Evolutionary conservation across 2,329 filamentous ascomycete genomes (phyloP), one percentile per base, ranked within the genome.

Genomic region (Raffaelea arxii): DNA sequence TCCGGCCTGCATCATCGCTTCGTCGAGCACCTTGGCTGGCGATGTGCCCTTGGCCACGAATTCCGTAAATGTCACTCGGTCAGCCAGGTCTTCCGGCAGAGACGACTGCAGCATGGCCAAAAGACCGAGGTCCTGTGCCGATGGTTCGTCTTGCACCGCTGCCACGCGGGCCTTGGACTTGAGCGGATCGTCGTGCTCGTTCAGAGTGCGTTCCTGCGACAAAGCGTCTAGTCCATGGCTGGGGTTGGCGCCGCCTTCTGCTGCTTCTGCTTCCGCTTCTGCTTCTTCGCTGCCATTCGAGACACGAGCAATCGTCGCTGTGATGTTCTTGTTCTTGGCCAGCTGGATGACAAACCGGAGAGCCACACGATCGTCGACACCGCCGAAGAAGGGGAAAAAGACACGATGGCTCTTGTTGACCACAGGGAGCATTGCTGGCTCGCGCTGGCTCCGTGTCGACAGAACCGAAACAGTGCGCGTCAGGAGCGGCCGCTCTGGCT

Each of bases 381-480:
- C 86, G 18, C 91, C 90, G 49, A 95, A 82, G 65, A 88, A 97
- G 0, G 90, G 84, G 46, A 94, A 71, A 60, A 94, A 90, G 53
- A 97, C 75, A 59, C 91, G 88, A 59, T 94, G 88, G 30, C 78
- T 80, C 50, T 80, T 82, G 56, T 86, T 78, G 6, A 72, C 69
- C 5, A 81, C 72, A 1, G 83, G 78, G 1, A 74, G 67, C 19
- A 75, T 65, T 0, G 74, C 66, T 11, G 77, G 65, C 45, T 84
- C 78, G n/a, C 70, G 66, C 25, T 72, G 65, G 53, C 77, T 79
- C 50, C 74, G 71, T 41, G 85, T 63, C 30, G 82, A 86, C 41
- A 80, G 58, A 6, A 70, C 66, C 48, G 80, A 81, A 37, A 71
- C 51, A 4, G 67, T 72, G 6, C 72, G 72, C 43, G 61, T 62